Base-by-base conservation (phyloP, 2,329 filamentous ascomycete species). In the Raffaelea arxii region DNA sequence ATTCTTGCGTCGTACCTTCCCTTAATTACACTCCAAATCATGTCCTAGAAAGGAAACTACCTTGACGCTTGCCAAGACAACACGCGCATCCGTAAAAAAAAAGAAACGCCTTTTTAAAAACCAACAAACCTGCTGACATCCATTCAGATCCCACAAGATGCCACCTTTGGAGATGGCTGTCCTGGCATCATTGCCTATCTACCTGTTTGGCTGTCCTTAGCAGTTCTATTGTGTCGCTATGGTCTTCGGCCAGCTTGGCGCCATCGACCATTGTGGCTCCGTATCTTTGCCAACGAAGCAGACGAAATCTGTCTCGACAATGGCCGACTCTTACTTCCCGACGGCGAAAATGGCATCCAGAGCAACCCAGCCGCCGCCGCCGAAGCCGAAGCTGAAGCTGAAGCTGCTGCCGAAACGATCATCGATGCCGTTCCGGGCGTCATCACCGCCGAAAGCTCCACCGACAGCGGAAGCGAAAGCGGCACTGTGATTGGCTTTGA, bases 211-310 rank as follows among this genome's bases (percentile, higher is more conserved):
- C 46, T 58, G 6, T 54, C 63, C 3, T n/a, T 63, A 4, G 14
- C 59, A 30, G 52, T 60, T 6, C 47, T 64, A 11, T 21, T 61
- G 1, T 51, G 60, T 43, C 59, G 59, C 23, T 65, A 65, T 36
- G 55, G 48, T 4, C 41, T 62, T 16, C 51, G 51, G 1, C 58
- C 62, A 3, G 24, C 61, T 2, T 64, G 62, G 62, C 49, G 47
- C 1, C 53, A 55, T 7, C 60, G 63, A 16, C 60, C 62, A 4
- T 9, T 55, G 9, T 66, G 62, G 62, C 53, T 66, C 38, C 60
- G 59, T 40, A 52, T 48, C 22, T 64, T 66, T 47, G 61, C 60
- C 4, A 54, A 56, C 4, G 61, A 65, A 46, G 47, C 51, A 11
- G 41, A 51, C 3, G 52, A 53, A n/a, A 12, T 47, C 7, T 47